Conservation (phyloP, 2,329 filamentous ascomycete genomes). For the Madurella fahalii region DNA sequence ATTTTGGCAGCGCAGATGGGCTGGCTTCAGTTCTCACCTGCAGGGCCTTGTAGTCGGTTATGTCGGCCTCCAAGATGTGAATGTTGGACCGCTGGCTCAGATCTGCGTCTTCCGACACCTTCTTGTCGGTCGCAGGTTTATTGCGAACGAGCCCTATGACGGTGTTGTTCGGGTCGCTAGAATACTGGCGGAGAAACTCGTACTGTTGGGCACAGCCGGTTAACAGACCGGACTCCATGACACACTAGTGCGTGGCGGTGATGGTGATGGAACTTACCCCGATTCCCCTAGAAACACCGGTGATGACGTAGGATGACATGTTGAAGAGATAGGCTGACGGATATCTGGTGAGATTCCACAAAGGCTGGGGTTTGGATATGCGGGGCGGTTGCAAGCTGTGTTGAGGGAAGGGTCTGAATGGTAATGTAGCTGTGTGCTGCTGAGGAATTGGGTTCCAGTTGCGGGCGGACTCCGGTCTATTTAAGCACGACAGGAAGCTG, state of each 20-base stretch:
- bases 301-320: slow-evolving; percentile 14
- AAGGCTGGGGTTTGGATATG: no score
- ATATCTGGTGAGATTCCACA: no score
- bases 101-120: slow-evolving; percentile 27
- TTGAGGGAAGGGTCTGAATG: no score
- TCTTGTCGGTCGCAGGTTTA: slow-evolving; percentile 38
- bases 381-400: no score
- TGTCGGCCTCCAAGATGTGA: slow-evolving; percentile 38
- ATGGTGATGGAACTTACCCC: slow-evolving; percentile 4
- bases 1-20: no score
- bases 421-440: no score
- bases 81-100: slow-evolving; percentile 34
- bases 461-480: no score
- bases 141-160: slow-evolving; percentile 44
- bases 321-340: not conserved
- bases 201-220: slow-evolving; percentile 2
- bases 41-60: slow-evolving; percentile 33
- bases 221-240: not conserved
- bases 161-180: slow-evolving; percentile 36
- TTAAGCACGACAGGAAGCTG: no score
- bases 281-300: slow-evolving; percentile 14
- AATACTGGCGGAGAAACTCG: slow-evolving; percentile 33
- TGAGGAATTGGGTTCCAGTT: no score
- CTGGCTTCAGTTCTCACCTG: slow-evolving; percentile 15
- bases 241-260: not conserved